Base-by-base conservation (phyloP, 1,139 yeast species). In the Taphrina deformans region DNA sequence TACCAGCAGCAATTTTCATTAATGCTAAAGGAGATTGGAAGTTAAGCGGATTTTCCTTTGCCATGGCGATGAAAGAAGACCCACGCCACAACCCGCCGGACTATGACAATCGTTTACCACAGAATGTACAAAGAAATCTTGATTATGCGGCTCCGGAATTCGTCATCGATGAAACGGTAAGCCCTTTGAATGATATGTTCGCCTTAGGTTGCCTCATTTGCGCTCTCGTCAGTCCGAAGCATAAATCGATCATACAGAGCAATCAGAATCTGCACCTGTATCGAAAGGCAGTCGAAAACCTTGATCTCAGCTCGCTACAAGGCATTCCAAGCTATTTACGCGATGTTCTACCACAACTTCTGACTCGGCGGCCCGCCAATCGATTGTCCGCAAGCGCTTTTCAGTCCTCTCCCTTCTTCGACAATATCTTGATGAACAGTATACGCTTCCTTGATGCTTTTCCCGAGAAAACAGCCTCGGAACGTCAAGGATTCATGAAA, bases 21-120 rank as follows among this genome's bases (percentile, higher is more conserved):
- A 92, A 88, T 70, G 86, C 84, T 48, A 91, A 88, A 70, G 95
- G 96, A 0, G 99, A 93, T 75, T 95, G 98, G 98, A 93, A 92
- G 75, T 75, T 93, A 1, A 83, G 88, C 7, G 97, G 98, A 0
- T 81, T 88, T 69, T 83, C 83, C 59, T 87, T 87, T 71, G 71
- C 72, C 21, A 85, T 74, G 31, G 70, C 70, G 6, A 38, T 66
- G 23, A 69, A 72, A 26, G 74, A 72, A 1, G 66, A 73, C 1
- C 79, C 79, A 9, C 85, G 83, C 65, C 85, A 79, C 70, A 86
- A 79, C 70, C 77, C 86, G 60, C 86, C 87, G 75, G 84, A 85
- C 60, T 82, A 83, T 69, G 90, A 89, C 70, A 86, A 92, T 1
- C 78, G 93, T 62, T 82, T 89, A 55, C 96, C 98, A 1, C 67